Conservation (phyloP, 306 rosid species). For the Cicer pinnatifidum region DNA sequence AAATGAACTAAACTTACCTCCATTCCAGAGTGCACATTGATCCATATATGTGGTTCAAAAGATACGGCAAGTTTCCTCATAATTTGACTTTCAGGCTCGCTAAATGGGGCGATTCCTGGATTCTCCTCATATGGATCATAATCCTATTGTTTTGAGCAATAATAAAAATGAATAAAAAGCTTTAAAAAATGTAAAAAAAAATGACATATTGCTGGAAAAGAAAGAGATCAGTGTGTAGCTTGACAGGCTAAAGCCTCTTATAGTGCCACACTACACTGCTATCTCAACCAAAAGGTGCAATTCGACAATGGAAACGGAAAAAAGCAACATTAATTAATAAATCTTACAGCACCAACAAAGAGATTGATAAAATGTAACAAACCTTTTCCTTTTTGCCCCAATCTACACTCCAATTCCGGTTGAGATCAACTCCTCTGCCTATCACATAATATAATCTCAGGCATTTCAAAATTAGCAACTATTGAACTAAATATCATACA, state of each 20-base stretch:
- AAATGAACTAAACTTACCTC: constrained; percentile 59
- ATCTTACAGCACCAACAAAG: background rate
- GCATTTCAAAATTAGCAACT: constrained; percentile 41
- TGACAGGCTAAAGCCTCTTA: constrained; percentile 16
- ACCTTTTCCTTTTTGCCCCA: constrained; percentile 99
- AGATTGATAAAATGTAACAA: constrained; percentile 30
- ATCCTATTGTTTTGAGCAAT: constrained; percentile 60
- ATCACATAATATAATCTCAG: constrained; percentile 48
- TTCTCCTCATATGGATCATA: constrained; percentile 98
- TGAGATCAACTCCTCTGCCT: constrained; percentile 99
- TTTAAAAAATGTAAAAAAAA: constrained; percentile 1
- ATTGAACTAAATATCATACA: constrained; percentile 35
- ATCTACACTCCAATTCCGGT: constrained; percentile 97
- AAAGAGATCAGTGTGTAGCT: constrained; percentile 21
- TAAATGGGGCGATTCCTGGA: constrained; percentile 89
- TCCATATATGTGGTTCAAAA: constrained; percentile 94
- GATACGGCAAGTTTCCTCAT: constrained; percentile 88
- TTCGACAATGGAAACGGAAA: background rate
- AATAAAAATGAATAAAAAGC: constrained; percentile 36
- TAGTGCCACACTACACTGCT: background rate
- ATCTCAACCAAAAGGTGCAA: constrained; percentile 27
- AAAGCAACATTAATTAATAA: constrained; percentile 33
- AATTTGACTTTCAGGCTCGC: constrained; percentile 97
- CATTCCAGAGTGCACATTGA: constrained; percentile 99
- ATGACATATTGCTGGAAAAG: constrained; percentile 21